Conservation (phyloP, 2,329 filamentous ascomycete species). For the Claviceps cyperi region DNA sequence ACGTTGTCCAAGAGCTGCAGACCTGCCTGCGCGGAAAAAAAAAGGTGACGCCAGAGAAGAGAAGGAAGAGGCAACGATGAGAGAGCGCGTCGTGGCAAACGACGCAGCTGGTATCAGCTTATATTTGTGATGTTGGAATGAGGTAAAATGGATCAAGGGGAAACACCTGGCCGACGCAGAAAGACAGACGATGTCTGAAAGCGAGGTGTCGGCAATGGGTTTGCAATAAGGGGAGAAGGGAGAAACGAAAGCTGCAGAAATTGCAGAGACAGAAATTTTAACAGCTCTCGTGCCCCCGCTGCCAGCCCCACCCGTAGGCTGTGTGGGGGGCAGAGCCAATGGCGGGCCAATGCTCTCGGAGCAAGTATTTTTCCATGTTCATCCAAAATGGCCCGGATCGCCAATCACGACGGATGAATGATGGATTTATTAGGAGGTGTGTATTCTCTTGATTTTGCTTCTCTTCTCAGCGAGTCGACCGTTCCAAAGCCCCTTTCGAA, state of each 20-base stretch:
- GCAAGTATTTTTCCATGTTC: neutral
- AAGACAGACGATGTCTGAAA: constrained; percentile 5
- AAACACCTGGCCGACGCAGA: constrained; percentile 14
- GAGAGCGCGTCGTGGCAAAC: constrained; percentile 29
- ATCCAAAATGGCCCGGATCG: too few relatives aligned
- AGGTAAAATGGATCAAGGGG: constrained; percentile 1
- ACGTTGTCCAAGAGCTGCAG: constrained; percentile 42
- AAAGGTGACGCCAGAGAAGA: constrained; percentile 37
- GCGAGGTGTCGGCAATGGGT: neutral
- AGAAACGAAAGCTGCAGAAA: constrained; percentile 10
- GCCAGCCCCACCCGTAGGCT: neutral
- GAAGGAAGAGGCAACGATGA: constrained; percentile 27
- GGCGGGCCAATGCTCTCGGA: constrained; percentile 1
- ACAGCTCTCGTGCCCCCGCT: constrained; percentile 9
- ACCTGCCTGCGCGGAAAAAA: constrained; percentile 48
- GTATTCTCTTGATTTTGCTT: neutral
- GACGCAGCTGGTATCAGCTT: constrained; percentile 28
- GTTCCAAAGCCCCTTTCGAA: too few relatives aligned
- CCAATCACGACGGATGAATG: too few relatives aligned
- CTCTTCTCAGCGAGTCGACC: neutral
- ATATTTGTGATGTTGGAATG: constrained; percentile 10
- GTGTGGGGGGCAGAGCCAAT: neutral
- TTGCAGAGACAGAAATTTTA: constrained; percentile 17
- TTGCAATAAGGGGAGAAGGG: constrained; percentile 7
- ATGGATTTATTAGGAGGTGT: too few relatives aligned